phyloP scores from a whole-genome alignment of 1,284 basidiomycete genomes.

The Moesziomyces antarcticus region DNA sequence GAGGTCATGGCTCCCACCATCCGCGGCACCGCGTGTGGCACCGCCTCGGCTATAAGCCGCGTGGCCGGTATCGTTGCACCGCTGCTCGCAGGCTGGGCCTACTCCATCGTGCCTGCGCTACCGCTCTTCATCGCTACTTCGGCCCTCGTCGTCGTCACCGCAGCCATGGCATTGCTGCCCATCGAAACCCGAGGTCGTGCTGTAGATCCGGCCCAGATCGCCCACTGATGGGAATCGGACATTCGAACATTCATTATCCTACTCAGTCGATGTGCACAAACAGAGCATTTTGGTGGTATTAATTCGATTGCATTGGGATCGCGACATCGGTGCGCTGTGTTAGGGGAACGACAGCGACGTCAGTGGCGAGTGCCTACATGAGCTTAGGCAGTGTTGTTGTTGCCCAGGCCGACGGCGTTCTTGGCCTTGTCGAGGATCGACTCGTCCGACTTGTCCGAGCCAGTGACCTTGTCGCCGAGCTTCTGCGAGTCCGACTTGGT shows the following conservation, averaged over 20 bases:
- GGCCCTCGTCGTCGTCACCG: conserved; percentile 29
- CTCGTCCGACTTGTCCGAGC: conserved; percentile 48
- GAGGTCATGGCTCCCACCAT: conserved; percentile 60
- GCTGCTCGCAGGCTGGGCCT: conserved; percentile 54
- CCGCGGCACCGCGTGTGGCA: conserved; percentile 59
- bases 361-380: conserved; percentile 2
- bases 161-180: conserved; percentile 40
- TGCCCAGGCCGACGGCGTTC: conserved; percentile 52
- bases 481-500: conserved; percentile 68
- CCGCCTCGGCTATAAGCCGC: conserved; percentile 59
- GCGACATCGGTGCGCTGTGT: no score
- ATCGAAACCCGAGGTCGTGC: conserved; percentile 48
- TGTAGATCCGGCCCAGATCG: not conserved
- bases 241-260: no score
- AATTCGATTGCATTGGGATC: conserved; percentile 18
- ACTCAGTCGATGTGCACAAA: not conserved
- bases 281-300: not conserved
- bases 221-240: not conserved
- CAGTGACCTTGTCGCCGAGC: conserved; percentile 73
- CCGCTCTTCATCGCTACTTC: conserved; percentile 43
- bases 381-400: conserved; percentile 30
- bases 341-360: not conserved
- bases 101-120: conserved; percentile 23
- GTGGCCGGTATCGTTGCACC: conserved; percentile 64
- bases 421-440: conserved; percentile 56